A percentile compares a stretch with the other conserved stretches of the same genome.
Evolutionary conservation across 2,329 filamentous ascomycete species (phyloP).

Genomic region (Colletotrichum sp.): DNA sequence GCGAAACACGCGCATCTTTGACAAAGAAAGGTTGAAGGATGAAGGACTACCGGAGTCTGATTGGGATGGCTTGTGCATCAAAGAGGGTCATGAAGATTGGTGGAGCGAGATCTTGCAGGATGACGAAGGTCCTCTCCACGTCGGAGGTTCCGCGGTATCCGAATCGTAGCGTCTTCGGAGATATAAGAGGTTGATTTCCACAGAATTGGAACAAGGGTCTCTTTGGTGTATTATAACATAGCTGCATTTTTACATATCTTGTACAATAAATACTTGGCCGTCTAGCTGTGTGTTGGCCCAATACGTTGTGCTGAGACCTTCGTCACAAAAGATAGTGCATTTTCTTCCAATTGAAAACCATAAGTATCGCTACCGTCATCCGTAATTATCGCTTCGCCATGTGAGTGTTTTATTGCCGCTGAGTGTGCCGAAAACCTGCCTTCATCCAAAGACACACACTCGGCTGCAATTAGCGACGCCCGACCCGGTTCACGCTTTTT

Average conservation of each 20-base stretch:
- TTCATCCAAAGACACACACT: too few species aligned
- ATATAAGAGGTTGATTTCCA: background rate
- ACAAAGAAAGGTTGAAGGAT: background rate
- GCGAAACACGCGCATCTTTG: constrained; percentile 5
- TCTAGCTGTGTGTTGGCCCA: accelerated
- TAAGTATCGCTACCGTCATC: too few species aligned
- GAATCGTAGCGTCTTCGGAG: background rate
- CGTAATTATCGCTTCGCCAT: too few species aligned
- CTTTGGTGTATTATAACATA: background rate
- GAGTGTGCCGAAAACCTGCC: too few species aligned
- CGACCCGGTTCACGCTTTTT: too few species aligned
- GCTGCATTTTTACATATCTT: too few species aligned
- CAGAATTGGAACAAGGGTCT: background rate
- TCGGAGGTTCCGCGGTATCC: background rate
- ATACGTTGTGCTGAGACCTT: too few species aligned
- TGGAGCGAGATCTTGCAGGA: constrained; percentile 40
- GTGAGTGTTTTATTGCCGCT: too few species aligned
- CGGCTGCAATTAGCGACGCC: too few species aligned
- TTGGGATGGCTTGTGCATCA: constrained; percentile 25
- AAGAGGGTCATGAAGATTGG: constrained; percentile 24
- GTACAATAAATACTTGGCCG: too few species aligned
- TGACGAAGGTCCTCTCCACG: constrained; percentile 4
- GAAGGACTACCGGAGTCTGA: constrained; percentile 8
- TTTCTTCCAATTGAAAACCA: too few species aligned
- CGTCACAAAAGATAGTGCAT: too few species aligned